Base-by-base conservation (phyloP, 257 asterid species). In the Nicotiana knightiana region DNA sequence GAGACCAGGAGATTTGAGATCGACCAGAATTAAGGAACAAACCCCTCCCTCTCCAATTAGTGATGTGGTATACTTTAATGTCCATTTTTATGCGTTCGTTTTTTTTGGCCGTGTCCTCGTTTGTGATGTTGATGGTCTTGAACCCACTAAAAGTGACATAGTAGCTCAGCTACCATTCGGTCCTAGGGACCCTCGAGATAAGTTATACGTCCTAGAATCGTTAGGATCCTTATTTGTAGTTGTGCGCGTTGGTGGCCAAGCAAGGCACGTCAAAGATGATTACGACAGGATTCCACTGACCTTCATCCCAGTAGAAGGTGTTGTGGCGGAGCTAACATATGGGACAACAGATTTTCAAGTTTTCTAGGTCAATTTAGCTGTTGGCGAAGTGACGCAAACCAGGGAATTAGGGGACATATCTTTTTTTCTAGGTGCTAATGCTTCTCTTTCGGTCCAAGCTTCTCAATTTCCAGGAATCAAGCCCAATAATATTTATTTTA, bases 401-500 rank as follows among this genome's bases (percentile, higher is more conserved):
- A 39, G 9, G 33, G 58, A 43, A 39, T 39, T 43, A 70, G 58
- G 77, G 6, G 77, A 39, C n/a, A 17, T 1, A 43, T 18, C 77
- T 5, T 39, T 70, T 70, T 70, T 70, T 3, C 5, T n/a, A 33
- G 77, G 77, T 43, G 77, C 35, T 21, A 70, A 43, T 43, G 77
- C 77, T 70, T 70, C 77, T 70, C 35, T 70, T 21, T 70, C 58
- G 24, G 53, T 39, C 33, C 77, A 70, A 43, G 58, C 77, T 39
- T 70, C 77, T 70, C 77, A 70, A 70, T 70, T n/a, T 39, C 33
- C 77, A 8, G 77, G 77, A 39, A 70, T 39, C 58, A 39, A 21
- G 77, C 57, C 57, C 77, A 70, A 70, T 24, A 28, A 53, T 39
- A 70, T 70, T 39, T 70, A 70, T 39, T 70, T 70, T 70, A 70